phyloP scores from a whole-genome alignment of 2,329 filamentous ascomycete genomes.

The Chrysoporthe puriensis region DNA sequence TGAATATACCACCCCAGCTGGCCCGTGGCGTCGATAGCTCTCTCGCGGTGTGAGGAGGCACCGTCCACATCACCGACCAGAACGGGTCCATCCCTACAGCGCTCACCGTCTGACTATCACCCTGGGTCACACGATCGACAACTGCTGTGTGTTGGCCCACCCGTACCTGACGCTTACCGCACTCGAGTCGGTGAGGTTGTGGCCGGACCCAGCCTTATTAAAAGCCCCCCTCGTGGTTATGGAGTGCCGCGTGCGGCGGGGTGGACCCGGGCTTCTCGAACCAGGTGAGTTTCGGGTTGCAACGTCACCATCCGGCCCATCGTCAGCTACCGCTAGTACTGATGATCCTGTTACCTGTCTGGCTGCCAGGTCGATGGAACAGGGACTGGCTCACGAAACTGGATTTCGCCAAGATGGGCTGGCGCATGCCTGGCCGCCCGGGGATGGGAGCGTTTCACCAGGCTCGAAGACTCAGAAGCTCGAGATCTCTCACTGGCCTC shows the following conservation, averaged over 20 bases:
- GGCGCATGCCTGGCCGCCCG: not conserved
- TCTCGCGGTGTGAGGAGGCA: not conserved
- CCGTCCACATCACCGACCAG: not conserved
- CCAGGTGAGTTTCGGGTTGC: constrained; percentile 10
- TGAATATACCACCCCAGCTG: not conserved
- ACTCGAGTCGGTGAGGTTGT: constrained; percentile 20
- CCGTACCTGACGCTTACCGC: constrained; percentile 17
- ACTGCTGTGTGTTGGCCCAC: constrained; percentile 16
- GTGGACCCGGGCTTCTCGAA: constrained; percentile 7
- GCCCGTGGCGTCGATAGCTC: not conserved
- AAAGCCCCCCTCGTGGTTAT: constrained; percentile 14
- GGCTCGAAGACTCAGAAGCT: not conserved
- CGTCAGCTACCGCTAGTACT: not conserved
- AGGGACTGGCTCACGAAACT: not conserved
- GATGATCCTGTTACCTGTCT: not conserved
- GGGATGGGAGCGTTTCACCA: not conserved
- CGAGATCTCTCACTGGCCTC: not conserved
- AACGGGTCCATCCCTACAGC: not conserved
- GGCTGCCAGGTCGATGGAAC: not conserved
- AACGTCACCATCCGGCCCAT: constrained; percentile 1
- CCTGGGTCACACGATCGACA: constrained; percentile 18
- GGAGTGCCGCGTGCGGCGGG: constrained; percentile 10
- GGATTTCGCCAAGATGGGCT: not conserved
- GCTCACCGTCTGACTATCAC: constrained; percentile 11
- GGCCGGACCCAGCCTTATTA: constrained; percentile 14